Percentiles rank a stretch among this genome's conserved stretches.
Conservation (phyloP, 805 yeast species). For the Saccharomycopsis sp. region DNA sequence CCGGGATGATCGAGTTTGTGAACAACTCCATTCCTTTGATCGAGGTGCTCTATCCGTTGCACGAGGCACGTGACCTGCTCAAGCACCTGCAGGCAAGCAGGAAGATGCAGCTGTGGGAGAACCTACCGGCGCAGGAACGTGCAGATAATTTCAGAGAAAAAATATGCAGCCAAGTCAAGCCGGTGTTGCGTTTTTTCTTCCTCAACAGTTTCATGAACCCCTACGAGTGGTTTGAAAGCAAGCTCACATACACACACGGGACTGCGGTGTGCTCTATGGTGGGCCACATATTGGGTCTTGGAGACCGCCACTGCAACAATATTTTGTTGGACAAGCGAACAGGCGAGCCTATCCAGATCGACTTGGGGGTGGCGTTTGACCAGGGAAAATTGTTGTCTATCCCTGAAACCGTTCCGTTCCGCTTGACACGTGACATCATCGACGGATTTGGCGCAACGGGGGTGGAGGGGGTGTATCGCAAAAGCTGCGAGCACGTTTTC, state of each 20-base stretch:
- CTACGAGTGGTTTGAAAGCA: conserved; percentile 64
- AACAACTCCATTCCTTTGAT: conserved; percentile 63
- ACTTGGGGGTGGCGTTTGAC: conserved; percentile 93
- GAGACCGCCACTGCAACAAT: conserved; percentile 93
- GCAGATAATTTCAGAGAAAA: conserved; percentile 36
- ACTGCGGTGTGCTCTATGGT: conserved; percentile 80
- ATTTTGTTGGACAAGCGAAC: conserved; percentile 70
- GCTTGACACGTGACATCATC: conserved; percentile 82
- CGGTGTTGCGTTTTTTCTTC: conserved; percentile 68
- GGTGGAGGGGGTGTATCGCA: conserved; percentile 65
- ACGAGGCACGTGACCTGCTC: conserved; percentile 41
- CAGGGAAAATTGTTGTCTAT: conserved; percentile 79
- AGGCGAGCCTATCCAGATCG: conserved; percentile 95
- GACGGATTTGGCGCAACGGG: conserved; percentile 94
- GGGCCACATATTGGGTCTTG: conserved; percentile 84
- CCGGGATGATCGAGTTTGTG: conserved; percentile 90
- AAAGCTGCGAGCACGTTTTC: conserved; percentile 68
- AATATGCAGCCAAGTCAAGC: conserved; percentile 47
- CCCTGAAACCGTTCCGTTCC: conserved; percentile 91
- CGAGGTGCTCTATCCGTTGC: conserved; percentile 62
- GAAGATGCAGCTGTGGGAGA: conserved; percentile 54
- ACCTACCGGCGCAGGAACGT: conserved; percentile 37
- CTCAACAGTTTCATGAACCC: conserved; percentile 59
- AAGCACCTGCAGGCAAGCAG: conserved; percentile 52
- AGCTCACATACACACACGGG: conserved; percentile 64